Evolutionary conservation across 148 eudicot species (phyloP).

Genomic region (Oxyria digyna): DNA sequence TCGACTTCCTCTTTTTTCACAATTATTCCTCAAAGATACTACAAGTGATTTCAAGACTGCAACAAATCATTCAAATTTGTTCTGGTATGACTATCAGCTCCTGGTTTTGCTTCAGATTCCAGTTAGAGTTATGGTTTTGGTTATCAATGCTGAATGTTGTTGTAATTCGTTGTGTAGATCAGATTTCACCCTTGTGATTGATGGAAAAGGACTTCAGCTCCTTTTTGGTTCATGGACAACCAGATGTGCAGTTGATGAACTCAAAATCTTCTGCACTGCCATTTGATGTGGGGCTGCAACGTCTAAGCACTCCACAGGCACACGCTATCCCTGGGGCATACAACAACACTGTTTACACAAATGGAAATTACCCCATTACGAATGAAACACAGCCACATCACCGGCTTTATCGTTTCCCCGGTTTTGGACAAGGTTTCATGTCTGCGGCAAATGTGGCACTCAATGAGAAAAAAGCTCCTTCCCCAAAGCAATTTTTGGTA

Average conservation of each 20-base stretch:
- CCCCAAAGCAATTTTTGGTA: slow-evolving; percentile 66
- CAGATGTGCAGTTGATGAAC: slow-evolving; percentile 28
- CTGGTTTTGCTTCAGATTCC: not conserved
- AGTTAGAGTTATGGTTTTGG: not conserved
- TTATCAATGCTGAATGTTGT: not conserved
- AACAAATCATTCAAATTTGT: slow-evolving; percentile 13
- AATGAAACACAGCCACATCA: slow-evolving; percentile 33
- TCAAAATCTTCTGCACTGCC: slow-evolving; percentile 25
- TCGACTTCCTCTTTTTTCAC: slow-evolving; percentile 22
- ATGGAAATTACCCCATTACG: slow-evolving; percentile 16
- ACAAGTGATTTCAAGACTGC: slow-evolving; percentile 23
- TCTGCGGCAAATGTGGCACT: slow-evolving; percentile 12
- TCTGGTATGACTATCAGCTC: slow-evolving; percentile 24
- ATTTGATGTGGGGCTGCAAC: slow-evolving; percentile 26
- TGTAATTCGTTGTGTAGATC: slow-evolving; percentile 13
- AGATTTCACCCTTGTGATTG: slow-evolving; percentile 24
- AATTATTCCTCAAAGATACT: slow-evolving; percentile 28
- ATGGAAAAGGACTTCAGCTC: slow-evolving; percentile 59
- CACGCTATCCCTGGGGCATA: slow-evolving; percentile 23
- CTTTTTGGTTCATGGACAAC: slow-evolving; percentile 30
- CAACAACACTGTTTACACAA: slow-evolving; percentile 22
- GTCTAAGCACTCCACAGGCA: slow-evolving; percentile 18
- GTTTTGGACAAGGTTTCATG: slow-evolving; percentile 28
- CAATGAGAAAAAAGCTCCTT: slow-evolving; percentile 15
- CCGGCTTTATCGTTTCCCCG: slow-evolving; percentile 43